Evolutionary conservation across 345 rosid genomes (phyloP).

Genomic region (Combretum micranthum): DNA sequence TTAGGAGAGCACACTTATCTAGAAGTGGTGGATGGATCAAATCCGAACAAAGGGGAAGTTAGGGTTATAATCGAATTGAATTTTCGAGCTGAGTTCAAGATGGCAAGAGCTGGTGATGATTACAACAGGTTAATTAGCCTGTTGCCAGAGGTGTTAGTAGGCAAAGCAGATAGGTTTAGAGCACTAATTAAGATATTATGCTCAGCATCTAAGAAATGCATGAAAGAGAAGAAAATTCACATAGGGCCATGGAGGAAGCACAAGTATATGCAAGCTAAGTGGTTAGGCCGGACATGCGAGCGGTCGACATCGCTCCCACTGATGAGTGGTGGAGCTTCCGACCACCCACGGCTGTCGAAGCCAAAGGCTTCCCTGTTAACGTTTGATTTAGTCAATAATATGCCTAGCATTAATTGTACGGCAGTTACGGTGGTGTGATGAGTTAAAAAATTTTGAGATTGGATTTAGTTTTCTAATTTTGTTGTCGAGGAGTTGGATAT

Average conservation of each 20-base stretch:
- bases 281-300: conserved; percentile 61
- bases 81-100: conserved; percentile 74
- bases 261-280: conserved; percentile 84
- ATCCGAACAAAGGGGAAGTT: conserved; percentile 34
- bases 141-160: conserved; percentile 65
- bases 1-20: conserved; percentile 62
- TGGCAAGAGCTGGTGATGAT: conserved; percentile 63
- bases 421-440: conserved; percentile 51
- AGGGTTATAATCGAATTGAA: conserved; percentile 64
- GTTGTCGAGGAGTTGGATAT: neutral
- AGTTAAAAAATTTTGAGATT: neutral
- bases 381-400: conserved; percentile 30
- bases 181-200: conserved; percentile 65
- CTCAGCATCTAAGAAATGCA: conserved; percentile 52
- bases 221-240: conserved; percentile 80
- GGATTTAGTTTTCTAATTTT: neutral
- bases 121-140: conserved; percentile 39
- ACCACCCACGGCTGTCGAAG: conserved; percentile 28
- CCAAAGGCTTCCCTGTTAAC: conserved; percentile 72
- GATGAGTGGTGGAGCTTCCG: conserved; percentile 5
- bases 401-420: conserved; percentile 29
- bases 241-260: conserved; percentile 91
- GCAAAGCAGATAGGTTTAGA: conserved; percentile 65
- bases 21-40: conserved; percentile 51
- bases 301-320: conserved; percentile 19